Conservation (phyloP, 1,284 basidiomycete genomes). For the Mrakiaceae sp. region DNA sequence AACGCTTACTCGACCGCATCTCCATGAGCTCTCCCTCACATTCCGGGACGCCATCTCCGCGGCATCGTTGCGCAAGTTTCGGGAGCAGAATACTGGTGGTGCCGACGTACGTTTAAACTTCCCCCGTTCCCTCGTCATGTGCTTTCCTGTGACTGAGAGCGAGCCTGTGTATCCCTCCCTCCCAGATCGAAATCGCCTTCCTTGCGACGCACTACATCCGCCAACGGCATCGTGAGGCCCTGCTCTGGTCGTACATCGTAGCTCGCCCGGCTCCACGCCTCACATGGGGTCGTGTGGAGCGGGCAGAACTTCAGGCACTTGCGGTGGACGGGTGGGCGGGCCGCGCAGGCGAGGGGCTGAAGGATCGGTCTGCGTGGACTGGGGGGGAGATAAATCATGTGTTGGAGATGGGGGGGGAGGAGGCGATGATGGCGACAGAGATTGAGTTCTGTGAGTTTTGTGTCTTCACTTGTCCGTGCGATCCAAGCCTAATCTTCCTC, state of each 20-base stretch:
- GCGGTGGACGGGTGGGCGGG: conserved; percentile 13
- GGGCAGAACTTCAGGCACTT: conserved; percentile 1
- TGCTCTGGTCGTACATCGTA: conserved; percentile 14
- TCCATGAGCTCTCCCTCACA: conserved; percentile 15
- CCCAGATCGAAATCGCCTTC: conserved; percentile 17
- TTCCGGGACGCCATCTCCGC: conserved; percentile 5
- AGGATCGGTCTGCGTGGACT: not conserved
- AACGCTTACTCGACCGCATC: conserved; percentile 7
- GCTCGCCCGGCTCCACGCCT: not conserved
- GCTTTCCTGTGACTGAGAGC: not conserved
- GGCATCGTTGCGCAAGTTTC: conserved; percentile 5
- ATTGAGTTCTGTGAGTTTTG: conserved; percentile 3
- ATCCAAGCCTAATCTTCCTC: not conserved
- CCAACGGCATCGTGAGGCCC: conserved; percentile 13
- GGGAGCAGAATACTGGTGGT: conserved; percentile 9
- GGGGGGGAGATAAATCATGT: not conserved
- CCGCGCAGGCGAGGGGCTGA: not conserved
- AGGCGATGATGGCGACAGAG: conserved; percentile 2
- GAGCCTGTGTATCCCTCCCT: not conserved
- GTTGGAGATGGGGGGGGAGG: not conserved
- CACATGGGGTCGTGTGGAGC: conserved; percentile 2
- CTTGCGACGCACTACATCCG: conserved; percentile 15
- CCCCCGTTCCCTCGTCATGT: not conserved
- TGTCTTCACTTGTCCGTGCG: not conserved
- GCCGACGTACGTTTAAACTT: conserved; percentile 7